These are phyloP conservation scores for Paramyrothecium roridum DNA, from an alignment of 2,329 filamentous ascomycete species.

Conservation along the genomic window DNA sequence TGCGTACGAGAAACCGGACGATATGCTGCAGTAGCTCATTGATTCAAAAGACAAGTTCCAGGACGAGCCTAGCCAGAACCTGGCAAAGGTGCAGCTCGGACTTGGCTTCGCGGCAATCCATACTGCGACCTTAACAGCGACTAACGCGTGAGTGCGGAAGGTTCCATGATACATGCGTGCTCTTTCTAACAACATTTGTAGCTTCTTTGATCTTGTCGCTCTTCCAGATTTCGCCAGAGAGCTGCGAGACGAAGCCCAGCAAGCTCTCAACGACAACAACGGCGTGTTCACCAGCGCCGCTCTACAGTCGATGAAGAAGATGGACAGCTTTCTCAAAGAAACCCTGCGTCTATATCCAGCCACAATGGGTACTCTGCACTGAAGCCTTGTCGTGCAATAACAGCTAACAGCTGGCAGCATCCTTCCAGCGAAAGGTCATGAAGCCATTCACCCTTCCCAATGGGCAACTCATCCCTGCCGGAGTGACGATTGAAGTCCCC, in stretches of 20 bases:
- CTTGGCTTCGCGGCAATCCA: constrained; percentile 50
- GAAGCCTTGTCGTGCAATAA: background rate
- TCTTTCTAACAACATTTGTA: background rate
- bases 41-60: constrained; percentile 31
- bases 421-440: constrained; percentile 48
- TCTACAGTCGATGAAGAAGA: constrained; percentile 33
- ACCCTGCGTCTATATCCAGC: constrained; percentile 28
- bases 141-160: constrained; percentile 32
- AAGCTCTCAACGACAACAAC: constrained; percentile 3
- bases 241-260: constrained; percentile 1
- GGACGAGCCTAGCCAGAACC: constrained; percentile 24
- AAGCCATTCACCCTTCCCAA: constrained; percentile 50
- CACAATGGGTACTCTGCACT: constrained; percentile 13
- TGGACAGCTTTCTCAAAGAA: constrained; percentile 38
- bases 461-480: constrained; percentile 45
- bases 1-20: constrained; percentile 32
- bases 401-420: constrained; percentile 18
- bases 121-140: constrained; percentile 42
- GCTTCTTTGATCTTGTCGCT: constrained; percentile 4
- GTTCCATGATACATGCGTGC: background rate
- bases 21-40: constrained; percentile 46
- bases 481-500: constrained; percentile 38
- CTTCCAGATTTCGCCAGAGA: background rate
- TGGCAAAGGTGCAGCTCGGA: constrained; percentile 38
- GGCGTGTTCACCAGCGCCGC: constrained; percentile 30